phyloP scores from a whole-genome alignment of 306 rosid genomes.

The Fagus sylvatica region DNA sequence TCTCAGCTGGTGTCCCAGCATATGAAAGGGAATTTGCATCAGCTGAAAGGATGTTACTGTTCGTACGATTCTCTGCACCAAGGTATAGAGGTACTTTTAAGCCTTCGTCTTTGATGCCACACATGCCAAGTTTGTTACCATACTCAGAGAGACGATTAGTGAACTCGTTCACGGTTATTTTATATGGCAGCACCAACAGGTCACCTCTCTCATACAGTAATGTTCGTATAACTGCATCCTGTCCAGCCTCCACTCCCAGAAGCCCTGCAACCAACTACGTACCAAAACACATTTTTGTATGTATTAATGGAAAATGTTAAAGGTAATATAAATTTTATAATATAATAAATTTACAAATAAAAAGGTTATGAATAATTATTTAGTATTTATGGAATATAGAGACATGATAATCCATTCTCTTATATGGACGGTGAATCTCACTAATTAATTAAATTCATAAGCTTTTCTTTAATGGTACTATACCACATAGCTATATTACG shows the following conservation, averaged over 20 bases:
- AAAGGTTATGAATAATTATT: no score
- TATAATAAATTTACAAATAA: no score
- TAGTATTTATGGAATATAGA: no score
- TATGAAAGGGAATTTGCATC: conserved; percentile 22
- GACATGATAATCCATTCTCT: no score
- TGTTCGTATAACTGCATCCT: conserved; percentile 27
- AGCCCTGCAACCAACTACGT: conserved; percentile 28
- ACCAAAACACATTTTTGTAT: background rate
- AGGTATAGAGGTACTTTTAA: conserved; percentile 9
- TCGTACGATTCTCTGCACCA: conserved; percentile 27
- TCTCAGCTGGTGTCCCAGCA: conserved; percentile 17
- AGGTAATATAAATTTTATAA: no score
- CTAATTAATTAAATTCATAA: no score
- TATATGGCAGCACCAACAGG: conserved; percentile 17
- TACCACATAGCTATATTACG: no score
- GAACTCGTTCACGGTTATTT: conserved; percentile 26
- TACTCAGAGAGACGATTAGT: conserved; percentile 4
- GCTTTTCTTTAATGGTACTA: no score
- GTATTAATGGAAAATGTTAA: no score
- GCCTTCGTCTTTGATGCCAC: conserved; percentile 38
- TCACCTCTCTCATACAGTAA: conserved; percentile 6
- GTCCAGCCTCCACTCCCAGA: conserved; percentile 27
- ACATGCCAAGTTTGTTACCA: conserved; percentile 12
- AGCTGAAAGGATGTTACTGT: conserved; percentile 25
- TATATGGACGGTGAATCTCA: no score